Evolutionary conservation across 2,329 filamentous ascomycete species (phyloP).

Genomic region (Chaetomiaceae sp.): DNA sequence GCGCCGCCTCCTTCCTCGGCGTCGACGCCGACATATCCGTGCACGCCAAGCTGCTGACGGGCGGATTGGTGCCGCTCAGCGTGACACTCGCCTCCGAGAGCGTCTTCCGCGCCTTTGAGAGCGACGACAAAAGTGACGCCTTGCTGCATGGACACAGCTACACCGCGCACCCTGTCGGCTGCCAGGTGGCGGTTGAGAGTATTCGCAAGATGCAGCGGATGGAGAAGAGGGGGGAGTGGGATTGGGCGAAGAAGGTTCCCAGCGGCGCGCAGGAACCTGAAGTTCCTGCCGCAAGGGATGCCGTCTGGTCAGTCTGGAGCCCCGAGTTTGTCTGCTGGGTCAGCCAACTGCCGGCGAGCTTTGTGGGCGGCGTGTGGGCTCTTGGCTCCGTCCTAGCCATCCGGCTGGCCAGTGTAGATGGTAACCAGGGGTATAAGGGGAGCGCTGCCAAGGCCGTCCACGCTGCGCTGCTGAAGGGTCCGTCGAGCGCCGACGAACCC

Average conservation of each 20-base stretch:
- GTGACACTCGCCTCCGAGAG: slow-evolving; percentile 69
- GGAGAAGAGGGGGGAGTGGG: slow-evolving; percentile 54
- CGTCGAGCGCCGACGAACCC: background rate
- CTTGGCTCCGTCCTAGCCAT: slow-evolving; percentile 73
- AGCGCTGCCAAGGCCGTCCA: slow-evolving; percentile 43
- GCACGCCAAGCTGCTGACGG: slow-evolving; percentile 79
- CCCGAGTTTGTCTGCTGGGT: slow-evolving; percentile 53
- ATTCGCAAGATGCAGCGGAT: slow-evolving; percentile 56
- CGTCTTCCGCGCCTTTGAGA: slow-evolving; percentile 68
- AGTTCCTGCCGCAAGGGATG: background rate
- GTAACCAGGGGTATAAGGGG: slow-evolving; percentile 44
- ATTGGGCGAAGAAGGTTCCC: slow-evolving; percentile 41
- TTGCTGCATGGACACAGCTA: slow-evolving; percentile 83
- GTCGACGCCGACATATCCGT: slow-evolving; percentile 70
- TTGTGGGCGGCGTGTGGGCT: slow-evolving; percentile 69
- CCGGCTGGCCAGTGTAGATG: slow-evolving; percentile 37
- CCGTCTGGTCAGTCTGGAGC: slow-evolving; percentile 49
- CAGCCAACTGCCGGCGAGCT: background rate
- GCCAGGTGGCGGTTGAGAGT: slow-evolving; percentile 68
- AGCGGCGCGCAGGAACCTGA: slow-evolving; percentile 19
- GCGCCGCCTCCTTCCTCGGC: slow-evolving; percentile 64
- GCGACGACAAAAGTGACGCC: slow-evolving; percentile 71
- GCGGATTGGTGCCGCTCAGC: slow-evolving; percentile 72
- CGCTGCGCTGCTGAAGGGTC: slow-evolving; percentile 29
- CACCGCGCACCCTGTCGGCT: slow-evolving; percentile 78